Conservation (phyloP, 768 basidiomycete species). For the Termitomyces titanicus region DNA sequence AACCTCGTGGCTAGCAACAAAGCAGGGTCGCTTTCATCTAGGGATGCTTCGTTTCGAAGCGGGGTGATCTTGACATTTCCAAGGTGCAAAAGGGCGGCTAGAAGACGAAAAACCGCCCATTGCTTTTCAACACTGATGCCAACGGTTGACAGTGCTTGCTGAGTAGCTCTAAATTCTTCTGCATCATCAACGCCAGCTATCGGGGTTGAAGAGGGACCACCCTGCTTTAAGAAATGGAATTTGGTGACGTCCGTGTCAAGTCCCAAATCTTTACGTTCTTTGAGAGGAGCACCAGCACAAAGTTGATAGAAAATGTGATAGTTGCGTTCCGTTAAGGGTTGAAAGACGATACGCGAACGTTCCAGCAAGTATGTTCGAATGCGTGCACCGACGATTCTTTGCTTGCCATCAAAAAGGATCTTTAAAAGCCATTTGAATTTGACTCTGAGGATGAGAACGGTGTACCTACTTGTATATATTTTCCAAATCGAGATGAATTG, state of each 20-base stretch:
- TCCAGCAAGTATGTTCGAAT: conserved; percentile 98
- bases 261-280: conserved; percentile 93
- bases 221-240: conserved; percentile 92
- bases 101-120: conserved; percentile 94
- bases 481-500: conserved; percentile 98
- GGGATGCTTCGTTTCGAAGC: conserved; percentile 73
- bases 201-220: conserved; percentile 81
- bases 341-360: conserved; percentile 95
- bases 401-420: conserved; percentile 95
- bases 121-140: conserved; percentile 97
- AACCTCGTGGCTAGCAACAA: conserved; percentile 82
- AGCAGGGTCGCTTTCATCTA: conserved; percentile 81
- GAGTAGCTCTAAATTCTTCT: conserved; percentile 91
- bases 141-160: conserved; percentile 93
- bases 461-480: conserved; percentile 90
- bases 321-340: conserved; percentile 94
- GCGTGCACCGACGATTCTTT: conserved; percentile 98
- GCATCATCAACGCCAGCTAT: conserved; percentile 94
- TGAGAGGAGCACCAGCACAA: conserved; percentile 92
- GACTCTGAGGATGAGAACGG: background rate
- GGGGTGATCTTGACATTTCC: conserved; percentile 93
- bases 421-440: conserved; percentile 27
- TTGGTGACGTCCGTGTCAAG: conserved; percentile 81
- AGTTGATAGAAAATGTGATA: conserved; percentile 99
- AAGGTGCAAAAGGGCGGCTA: conserved; percentile 93